A percentile compares a stretch with the other conserved stretches of the same genome.
These are phyloP conservation scores for Ascochyta viciae-villosae DNA, from an alignment of 2,329 filamentous ascomycete species.

Conservation along the genomic window DNA sequence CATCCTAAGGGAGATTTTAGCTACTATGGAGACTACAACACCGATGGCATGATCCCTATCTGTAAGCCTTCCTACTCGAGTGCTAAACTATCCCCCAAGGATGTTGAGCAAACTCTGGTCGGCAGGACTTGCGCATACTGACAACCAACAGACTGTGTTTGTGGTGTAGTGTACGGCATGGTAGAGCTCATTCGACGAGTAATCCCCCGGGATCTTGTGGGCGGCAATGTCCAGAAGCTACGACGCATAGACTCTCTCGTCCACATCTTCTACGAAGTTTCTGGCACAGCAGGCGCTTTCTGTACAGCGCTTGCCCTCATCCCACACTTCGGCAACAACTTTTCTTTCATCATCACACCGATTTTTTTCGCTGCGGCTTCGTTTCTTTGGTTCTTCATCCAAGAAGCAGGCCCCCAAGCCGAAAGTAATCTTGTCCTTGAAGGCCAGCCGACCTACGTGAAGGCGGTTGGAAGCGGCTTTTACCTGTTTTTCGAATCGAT, in stretches of 20 bases:
- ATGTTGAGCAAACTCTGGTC: neutral
- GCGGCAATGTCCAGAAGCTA: constrained; percentile 59
- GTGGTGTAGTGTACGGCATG: constrained; percentile 52
- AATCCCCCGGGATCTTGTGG: constrained; percentile 61
- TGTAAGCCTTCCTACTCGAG: constrained; percentile 33
- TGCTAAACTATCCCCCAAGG: neutral
- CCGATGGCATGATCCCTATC: constrained; percentile 59
- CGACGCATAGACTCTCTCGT: constrained; percentile 56
- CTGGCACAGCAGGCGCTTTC: constrained; percentile 58
- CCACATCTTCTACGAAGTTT: constrained; percentile 59
- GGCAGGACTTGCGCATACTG: constrained; percentile 7
- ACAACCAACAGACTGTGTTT: constrained; percentile 30
- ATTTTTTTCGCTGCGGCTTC: constrained; percentile 56
- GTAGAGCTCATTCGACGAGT: constrained; percentile 60
- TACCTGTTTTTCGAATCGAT: constrained; percentile 57
- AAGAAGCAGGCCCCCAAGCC: constrained; percentile 46
- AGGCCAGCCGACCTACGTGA: constrained; percentile 46
- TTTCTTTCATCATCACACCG: constrained; percentile 60
- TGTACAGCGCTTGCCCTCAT: constrained; percentile 60
- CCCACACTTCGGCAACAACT: constrained; percentile 59
- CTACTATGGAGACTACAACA: constrained; percentile 59
- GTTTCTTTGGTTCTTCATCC: constrained; percentile 56
- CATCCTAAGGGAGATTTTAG: constrained; percentile 50
- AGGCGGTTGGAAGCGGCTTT: constrained; percentile 50
- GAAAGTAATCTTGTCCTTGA: constrained; percentile 31